Evolutionary conservation across 2,329 filamentous ascomycete species (phyloP).

Genomic region (Talaromyces amestolkiae): DNA sequence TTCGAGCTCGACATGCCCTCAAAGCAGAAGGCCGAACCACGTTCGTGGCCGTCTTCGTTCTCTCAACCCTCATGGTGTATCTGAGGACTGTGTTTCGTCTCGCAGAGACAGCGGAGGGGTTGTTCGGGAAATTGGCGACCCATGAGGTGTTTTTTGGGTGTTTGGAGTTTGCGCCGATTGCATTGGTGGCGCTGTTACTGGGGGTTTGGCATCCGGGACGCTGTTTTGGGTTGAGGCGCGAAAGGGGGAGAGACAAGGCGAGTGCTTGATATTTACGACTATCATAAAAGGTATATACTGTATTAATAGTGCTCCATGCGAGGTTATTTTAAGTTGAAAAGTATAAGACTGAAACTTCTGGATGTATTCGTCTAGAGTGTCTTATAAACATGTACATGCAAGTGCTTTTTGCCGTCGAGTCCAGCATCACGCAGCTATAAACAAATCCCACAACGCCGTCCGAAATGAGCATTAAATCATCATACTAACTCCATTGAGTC

Average conservation of each 20-base stretch:
- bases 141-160: not conserved
- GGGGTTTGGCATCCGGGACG: not conserved
- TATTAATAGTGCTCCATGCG: no score
- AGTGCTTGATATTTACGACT: not conserved
- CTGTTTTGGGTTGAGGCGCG: not conserved
- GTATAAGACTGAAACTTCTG: not conserved
- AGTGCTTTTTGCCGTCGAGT: not conserved
- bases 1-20: not conserved
- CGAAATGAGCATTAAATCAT: not conserved
- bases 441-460: not conserved
- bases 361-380: not conserved
- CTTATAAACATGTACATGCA: conserved; percentile 1
- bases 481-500: conserved; percentile 4
- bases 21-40: not conserved
- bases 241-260: not conserved
- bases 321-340: no score
- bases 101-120: not conserved
- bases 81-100: not conserved
- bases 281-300: no score
- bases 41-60: not conserved
- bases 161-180: not conserved
- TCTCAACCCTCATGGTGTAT: not conserved
- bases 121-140: not conserved
- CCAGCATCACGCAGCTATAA: not conserved
- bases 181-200: not conserved